phyloP scores from a whole-genome alignment of 2,329 filamentous ascomycete species.

The Periconia sp. region DNA sequence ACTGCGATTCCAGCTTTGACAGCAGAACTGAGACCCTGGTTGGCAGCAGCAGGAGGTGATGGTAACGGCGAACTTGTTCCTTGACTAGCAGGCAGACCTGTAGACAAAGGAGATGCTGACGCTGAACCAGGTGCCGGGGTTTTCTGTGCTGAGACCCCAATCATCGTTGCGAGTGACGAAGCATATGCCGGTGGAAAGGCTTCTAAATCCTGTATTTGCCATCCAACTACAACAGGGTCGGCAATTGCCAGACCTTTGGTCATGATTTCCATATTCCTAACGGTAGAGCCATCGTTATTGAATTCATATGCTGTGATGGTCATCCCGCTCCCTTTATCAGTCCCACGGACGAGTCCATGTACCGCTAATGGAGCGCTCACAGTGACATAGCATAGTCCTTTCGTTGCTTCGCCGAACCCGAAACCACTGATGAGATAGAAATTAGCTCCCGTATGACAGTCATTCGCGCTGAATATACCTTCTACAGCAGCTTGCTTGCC shows the following conservation, averaged over 20 bases:
- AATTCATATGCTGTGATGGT: neutral
- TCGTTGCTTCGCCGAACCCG: neutral
- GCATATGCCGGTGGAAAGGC: slow-evolving; percentile 8
- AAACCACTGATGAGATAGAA: neutral
- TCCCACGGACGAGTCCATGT: neutral
- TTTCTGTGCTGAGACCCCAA: neutral
- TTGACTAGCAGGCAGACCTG: neutral
- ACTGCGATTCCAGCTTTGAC: slow-evolving; percentile 5
- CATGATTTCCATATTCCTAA: slow-evolving; percentile 3
- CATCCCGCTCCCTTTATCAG: neutral
- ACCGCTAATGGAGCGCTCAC: neutral
- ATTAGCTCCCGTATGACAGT: neutral
- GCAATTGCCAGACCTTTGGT: slow-evolving; percentile 8
- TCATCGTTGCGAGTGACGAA: slow-evolving; percentile 5
- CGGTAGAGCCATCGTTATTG: neutral
- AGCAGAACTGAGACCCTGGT: neutral
- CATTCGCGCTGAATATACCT: neutral
- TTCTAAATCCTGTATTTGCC: slow-evolving; percentile 5
- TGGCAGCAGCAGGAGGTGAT: neutral
- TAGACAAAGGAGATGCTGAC: neutral
- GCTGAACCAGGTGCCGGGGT: neutral
- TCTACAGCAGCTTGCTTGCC: slow-evolving; percentile 3
- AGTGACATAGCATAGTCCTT: neutral
- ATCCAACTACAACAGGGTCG: slow-evolving; percentile 9
- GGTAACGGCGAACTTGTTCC: neutral